phyloP scores from a whole-genome alignment of 345 rosid genomes.

The Eucalyptus camaldulensis region DNA sequence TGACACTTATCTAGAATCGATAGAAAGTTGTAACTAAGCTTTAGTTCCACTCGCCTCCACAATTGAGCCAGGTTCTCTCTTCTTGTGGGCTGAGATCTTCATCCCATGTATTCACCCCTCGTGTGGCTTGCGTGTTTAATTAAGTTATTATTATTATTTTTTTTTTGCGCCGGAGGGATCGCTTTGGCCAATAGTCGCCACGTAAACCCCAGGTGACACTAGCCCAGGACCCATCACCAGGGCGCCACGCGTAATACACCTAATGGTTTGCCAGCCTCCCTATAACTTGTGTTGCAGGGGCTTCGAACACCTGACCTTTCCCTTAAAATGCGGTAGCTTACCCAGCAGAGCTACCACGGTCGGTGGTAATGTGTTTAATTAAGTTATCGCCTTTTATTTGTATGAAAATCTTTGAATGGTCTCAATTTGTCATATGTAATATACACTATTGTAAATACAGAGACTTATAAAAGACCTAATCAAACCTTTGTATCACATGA shows the following conservation, averaged over 20 bases:
- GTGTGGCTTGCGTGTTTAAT: constrained; percentile 21
- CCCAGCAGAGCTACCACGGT: too few species aligned
- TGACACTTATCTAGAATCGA: too few species aligned
- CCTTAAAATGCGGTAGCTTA: too few species aligned
- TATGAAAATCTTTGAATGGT: neutral
- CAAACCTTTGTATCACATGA: neutral
- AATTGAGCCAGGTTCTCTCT: constrained; percentile 74
- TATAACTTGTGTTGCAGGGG: too few species aligned
- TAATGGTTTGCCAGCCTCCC: too few species aligned
- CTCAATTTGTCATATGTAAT: neutral
- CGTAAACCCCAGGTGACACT: too few species aligned
- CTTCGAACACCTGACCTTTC: too few species aligned
- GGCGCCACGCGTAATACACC: too few species aligned
- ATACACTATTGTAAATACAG: neutral
- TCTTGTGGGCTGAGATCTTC: constrained; percentile 85
- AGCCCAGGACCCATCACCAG: too few species aligned
- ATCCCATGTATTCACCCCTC: constrained; percentile 62
- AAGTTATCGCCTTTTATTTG: neutral
- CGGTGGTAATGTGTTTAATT: neutral
- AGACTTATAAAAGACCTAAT: neutral
- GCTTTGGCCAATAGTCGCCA: too few species aligned
- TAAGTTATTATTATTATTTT: too few species aligned
- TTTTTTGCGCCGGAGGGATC: too few species aligned
- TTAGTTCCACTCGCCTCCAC: constrained; percentile 57
- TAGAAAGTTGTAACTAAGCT: neutral